Conservation (phyloP, 192 early-diverging fungal species). For the Lunasporangiospora selenospora region DNA sequence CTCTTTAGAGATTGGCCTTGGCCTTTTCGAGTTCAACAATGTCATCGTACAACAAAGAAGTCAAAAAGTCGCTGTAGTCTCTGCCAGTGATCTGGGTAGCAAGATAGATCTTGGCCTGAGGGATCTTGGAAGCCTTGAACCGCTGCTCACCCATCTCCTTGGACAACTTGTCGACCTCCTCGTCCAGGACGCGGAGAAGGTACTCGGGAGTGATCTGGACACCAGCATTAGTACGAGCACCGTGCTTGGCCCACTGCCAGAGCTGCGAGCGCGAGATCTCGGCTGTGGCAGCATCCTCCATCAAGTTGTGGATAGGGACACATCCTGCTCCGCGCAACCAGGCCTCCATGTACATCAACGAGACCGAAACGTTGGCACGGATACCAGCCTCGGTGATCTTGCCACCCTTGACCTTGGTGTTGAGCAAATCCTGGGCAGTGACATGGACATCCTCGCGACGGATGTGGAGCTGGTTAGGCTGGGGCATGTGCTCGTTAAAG, state of each 20-base stretch:
- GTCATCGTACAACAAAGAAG: conserved; percentile 90
- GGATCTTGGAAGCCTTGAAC: conserved; percentile 70
- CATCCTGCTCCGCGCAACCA: conserved; percentile 96
- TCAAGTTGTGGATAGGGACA: conserved; percentile 97
- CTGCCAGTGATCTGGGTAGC: conserved; percentile 80
- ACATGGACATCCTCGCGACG: conserved; percentile 93
- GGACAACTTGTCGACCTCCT: conserved; percentile 79
- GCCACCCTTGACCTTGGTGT: conserved; percentile 71
- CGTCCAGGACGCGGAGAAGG: conserved; percentile 75
- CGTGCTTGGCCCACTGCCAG: conserved; percentile 95
- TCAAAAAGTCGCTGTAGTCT: conserved; percentile 91
- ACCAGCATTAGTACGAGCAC: conserved; percentile 79
- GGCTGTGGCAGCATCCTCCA: conserved; percentile 98
- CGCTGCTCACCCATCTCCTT: conserved; percentile 62
- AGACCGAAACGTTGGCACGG: conserved; percentile 91
- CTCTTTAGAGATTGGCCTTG: conserved; percentile 38
- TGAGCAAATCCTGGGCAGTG: conserved; percentile 81
- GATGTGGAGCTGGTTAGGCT: conserved; percentile 94
- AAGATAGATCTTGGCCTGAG: conserved; percentile 70
- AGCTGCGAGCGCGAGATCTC: conserved; percentile 97
- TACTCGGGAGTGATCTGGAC: conserved; percentile 79
- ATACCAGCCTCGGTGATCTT: conserved; percentile 90
- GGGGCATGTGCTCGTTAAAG: conserved; percentile 96
- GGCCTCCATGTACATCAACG: conserved; percentile 93
- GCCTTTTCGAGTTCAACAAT: conserved; percentile 60